A percentile compares a stretch with the other conserved stretches of the same genome.
Conservation (phyloP, 2,329 filamentous ascomycete genomes). For the Byssothecium circinans region DNA sequence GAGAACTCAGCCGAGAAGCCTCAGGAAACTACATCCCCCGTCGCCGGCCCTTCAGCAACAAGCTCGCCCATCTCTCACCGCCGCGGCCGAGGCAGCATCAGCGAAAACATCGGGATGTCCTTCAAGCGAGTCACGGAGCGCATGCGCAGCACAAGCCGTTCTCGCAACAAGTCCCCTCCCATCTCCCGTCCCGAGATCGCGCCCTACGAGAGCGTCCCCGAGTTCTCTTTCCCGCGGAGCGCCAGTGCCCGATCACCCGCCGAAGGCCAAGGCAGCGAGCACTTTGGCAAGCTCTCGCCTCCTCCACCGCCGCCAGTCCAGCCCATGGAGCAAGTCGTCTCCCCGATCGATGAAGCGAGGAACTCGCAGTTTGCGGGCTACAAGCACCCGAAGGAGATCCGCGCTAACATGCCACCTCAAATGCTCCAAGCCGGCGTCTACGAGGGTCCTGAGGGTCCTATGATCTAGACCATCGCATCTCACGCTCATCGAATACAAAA, state of each 20-base stretch:
- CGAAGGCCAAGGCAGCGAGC: constrained; percentile 27
- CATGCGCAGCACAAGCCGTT: constrained; percentile 61
- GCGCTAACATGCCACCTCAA: constrained; percentile 54
- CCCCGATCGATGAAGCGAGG: constrained; percentile 33
- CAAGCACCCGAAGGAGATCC: constrained; percentile 50
- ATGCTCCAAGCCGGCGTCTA: constrained; percentile 49
- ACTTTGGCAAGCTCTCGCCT: constrained; percentile 35
- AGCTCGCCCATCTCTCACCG: constrained; percentile 51
- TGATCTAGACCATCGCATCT: constrained; percentile 32
- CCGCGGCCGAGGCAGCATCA: constrained; percentile 58
- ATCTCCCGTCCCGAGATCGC: constrained; percentile 32
- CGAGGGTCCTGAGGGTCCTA: constrained; percentile 34
- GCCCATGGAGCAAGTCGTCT: constrained; percentile 46
- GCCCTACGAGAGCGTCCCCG: constrained; percentile 50
- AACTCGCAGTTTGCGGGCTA: constrained; percentile 33
- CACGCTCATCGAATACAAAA: not conserved
- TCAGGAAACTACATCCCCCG: constrained; percentile 22
- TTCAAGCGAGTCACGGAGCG: constrained; percentile 56
- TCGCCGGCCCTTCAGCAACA: constrained; percentile 30
- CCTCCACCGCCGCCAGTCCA: constrained; percentile 39
- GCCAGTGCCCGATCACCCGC: constrained; percentile 30
- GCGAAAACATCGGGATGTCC: constrained; percentile 58
- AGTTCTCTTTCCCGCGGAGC: constrained; percentile 32
- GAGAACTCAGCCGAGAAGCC: constrained; percentile 35
- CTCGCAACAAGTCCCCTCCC: constrained; percentile 53